Evolutionary conservation across 805 yeast genomes (phyloP), one percentile per base, ranked within the genome.

Genomic region (Teunomyces stri): DNA sequence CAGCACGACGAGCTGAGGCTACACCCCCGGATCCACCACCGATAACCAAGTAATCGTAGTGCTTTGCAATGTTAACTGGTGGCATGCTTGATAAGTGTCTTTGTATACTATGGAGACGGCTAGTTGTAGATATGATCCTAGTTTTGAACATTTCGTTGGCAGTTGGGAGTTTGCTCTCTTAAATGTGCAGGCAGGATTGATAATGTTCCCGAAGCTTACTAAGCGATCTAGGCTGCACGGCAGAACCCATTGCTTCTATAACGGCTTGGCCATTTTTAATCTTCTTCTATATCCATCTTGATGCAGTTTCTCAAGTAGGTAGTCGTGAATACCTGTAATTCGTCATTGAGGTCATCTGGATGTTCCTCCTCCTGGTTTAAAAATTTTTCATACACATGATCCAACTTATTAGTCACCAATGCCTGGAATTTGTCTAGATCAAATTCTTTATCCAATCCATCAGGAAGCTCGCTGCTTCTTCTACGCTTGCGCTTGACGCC

Each of bases 11-110:
- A 12, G 97, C 95, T 16, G 95, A 84, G n/a, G 99, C 97, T 39
- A 94, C 97, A 56, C 99, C 99, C 41, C 98, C 99, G 31, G 97
- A 89, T 11, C 99, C 99, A 49, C 99, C 99, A 44, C 99, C 99
- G 55, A 94, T 94, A 49, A 94, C 99, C 44, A 94, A 74, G 65
- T 88, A 92, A 61, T 94, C 90, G 76, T 83, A 94, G 65, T 89
- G 92, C 43, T 71, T 63, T 12, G 42, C 15, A 22, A 62, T 43
- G 43, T 63, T 47, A 58, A 74, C 31, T 25, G 85, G 82, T 35
- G 88, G 81, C 89, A 85, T 84, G 15, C 28, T 37, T n/a, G 40
- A 37, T 37, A 48, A 33, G 37, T 52, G 55, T 42, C 70, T 60
- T 44, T 55, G 54, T 41, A 71, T 54, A 37, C 28, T 37, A 21